Conservation (phyloP, 1,139 yeast genomes). For the Diutina ranongensis region DNA sequence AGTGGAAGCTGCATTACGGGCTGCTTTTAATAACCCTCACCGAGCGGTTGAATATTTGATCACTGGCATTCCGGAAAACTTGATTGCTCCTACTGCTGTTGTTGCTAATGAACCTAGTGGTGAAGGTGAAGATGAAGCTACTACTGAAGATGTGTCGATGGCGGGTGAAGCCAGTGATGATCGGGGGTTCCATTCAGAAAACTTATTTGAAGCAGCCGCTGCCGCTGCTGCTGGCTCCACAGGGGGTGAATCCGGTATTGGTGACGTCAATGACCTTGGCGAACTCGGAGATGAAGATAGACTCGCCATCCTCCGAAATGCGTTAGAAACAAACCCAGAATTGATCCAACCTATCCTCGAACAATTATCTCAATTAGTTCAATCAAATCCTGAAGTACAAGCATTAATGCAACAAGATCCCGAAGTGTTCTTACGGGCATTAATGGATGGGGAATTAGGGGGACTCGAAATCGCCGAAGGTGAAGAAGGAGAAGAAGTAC, state of each 20-base stretch:
- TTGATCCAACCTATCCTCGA: conserved; percentile 77
- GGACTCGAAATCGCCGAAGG: conserved; percentile 26
- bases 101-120: neutral
- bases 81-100: conserved; percentile 17
- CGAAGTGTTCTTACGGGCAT: conserved; percentile 67
- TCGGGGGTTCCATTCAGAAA: conserved; percentile 7
- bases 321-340: conserved; percentile 81
- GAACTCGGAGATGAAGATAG: conserved; percentile 30
- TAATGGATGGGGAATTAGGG: conserved; percentile 47
- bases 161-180: no score
- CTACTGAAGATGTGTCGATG: no score
- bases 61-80: conserved; percentile 77
- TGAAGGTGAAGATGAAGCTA: neutral
- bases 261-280: conserved; percentile 15
- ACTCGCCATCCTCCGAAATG: conserved; percentile 59
- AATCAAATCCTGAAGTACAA: conserved; percentile 83
- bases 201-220: conserved; percentile 24
- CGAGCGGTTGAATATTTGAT: conserved; percentile 93
- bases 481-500: conserved; percentile 25
- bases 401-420: conserved; percentile 74
- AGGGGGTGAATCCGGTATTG: conserved; percentile 12
- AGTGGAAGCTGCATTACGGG: conserved; percentile 84
- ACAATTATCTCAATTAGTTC: conserved; percentile 46
- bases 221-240: conserved; percentile 29
- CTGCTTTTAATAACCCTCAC: conserved; percentile 96